Base-by-base conservation (phyloP, 1,139 yeast species). In the Sugiyamaella paludigena region DNA sequence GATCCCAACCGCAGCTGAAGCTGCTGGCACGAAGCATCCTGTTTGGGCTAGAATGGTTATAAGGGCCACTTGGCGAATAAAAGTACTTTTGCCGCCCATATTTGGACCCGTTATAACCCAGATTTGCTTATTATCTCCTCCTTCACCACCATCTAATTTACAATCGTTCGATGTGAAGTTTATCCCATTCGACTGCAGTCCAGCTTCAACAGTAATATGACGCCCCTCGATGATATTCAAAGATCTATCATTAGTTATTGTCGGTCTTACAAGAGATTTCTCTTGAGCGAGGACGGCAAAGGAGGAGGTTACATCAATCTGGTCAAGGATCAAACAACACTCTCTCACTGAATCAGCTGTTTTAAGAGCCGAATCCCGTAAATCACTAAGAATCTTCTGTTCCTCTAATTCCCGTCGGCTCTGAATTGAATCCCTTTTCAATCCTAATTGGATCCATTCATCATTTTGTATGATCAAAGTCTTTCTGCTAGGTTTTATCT, bases 31-130 rank as follows among this genome's bases (percentile, higher is more conserved):
- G 67, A 76, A 91, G 35, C 84, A 80, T 0, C 98, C 98, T 27
- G 87, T 84, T 61, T 92, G 98, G 0, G 96, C 95, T 58, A 92
- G 63, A n/a, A 92, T 83, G 0, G 83, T 83, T 42, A 88, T 86
- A 12, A 89, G 68, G 0, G 97, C 98, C 62, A 84, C 86, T 58
- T 91, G 98, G 42, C 98, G 76, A 44, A 92, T 69, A 60, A 80
- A 92, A 0, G 98, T 91, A 39, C 96, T 86, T 62, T 92, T 92
- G 0, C 98, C 98, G 2, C 98, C 98, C 98, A 92, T 92, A 63
- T 92, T 92, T 1, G 98, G 98, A 1, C 98, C 98, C 0, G 96
- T 83, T 4, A 92, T 81, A 7, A 92, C 75, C 91, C 95, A 87
- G 11, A 76, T 58, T 9, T 66, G 61, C 1, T 46, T 39, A 0